Evolutionary conservation across 2,329 filamentous ascomycete genomes (phyloP), one percentile per base, ranked within the genome.

Genomic region (Fusarium sororula): DNA sequence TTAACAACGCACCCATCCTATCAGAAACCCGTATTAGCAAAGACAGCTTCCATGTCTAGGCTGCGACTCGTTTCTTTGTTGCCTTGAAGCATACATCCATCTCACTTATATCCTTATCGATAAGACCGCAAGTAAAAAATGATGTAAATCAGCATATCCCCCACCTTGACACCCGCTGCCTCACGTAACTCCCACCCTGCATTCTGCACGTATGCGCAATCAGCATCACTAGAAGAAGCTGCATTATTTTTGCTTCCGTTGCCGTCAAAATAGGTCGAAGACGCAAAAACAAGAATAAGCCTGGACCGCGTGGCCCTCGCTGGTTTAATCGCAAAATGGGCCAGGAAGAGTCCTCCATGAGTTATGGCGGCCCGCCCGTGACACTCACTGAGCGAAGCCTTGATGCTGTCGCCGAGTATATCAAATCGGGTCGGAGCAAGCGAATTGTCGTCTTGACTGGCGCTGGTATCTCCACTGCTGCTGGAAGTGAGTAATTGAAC

Each of bases 361-460:
- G 92, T 79, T 90, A 93, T 72, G 87, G 88, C 72, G 90, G 89
- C 59, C 83, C 85, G 42, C 90, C 96, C 3, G 80, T 86, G 60
- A 93, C 90, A 0, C 87, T 98, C 20, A 84, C 88, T 47, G 89
- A 88, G 38, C 90, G 95, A 63, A 92, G 88, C 35, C 82, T 98
- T 20, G 86, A 92, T 24, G 93, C 90, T 8, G 86, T 98, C 44
- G 95, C 94, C n/a, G 88, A 93, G 35, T 92, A 93, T 78, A 95
- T 99, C 82, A 90, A 90, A 74, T 87, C 90, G 78, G 93, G 91
- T 51, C 82, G 87, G 55, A 91, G 88, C 39, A 88, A 88, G 77
- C 88, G 88, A 56, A 93, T 99, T 65, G 94, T 97, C 30, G 93
- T 98, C 71, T 91, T 98, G 90, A 95, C 93, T 6, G 96, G 96